Conservation (phyloP, 2,329 filamentous ascomycete genomes). For the Diaporthe sp. region DNA sequence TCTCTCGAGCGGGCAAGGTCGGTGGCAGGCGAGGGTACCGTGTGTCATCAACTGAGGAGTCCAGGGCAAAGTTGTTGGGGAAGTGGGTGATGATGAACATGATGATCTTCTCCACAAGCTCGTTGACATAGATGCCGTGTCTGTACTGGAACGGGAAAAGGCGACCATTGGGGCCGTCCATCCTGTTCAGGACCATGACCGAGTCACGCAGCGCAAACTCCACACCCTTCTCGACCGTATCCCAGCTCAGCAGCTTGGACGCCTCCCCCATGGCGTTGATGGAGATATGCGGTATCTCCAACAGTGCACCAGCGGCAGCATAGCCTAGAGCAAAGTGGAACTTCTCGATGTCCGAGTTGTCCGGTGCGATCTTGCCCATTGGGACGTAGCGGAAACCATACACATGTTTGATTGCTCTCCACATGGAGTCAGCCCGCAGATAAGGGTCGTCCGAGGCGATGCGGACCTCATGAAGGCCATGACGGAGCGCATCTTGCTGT, state of each 20-base stretch:
- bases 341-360: conserved; percentile 36
- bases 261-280: conserved; percentile 72
- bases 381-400: conserved; percentile 61
- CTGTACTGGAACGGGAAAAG: conserved; percentile 43
- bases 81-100: conserved; percentile 65
- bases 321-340: conserved; percentile 73
- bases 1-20: neutral
- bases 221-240: conserved; percentile 71
- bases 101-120: conserved; percentile 60
- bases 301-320: conserved; percentile 70
- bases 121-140: conserved; percentile 57
- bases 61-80: conserved; percentile 65
- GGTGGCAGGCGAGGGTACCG: conserved; percentile 44
- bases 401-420: conserved; percentile 67
- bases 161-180: conserved; percentile 25
- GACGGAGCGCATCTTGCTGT: conserved; percentile 44
- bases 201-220: conserved; percentile 64
- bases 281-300: conserved; percentile 68
- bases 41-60: conserved; percentile 52
- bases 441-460: conserved; percentile 65
- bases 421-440: conserved; percentile 68
- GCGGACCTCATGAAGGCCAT: conserved; percentile 49
- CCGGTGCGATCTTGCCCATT: conserved; percentile 33
- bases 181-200: conserved; percentile 40
- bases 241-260: conserved; percentile 69